Percentiles rank a stretch among this genome's conserved stretches.
phyloP scores from a whole-genome alignment of 257 asterid species.

The Lithospermum erythrorhizon region DNA sequence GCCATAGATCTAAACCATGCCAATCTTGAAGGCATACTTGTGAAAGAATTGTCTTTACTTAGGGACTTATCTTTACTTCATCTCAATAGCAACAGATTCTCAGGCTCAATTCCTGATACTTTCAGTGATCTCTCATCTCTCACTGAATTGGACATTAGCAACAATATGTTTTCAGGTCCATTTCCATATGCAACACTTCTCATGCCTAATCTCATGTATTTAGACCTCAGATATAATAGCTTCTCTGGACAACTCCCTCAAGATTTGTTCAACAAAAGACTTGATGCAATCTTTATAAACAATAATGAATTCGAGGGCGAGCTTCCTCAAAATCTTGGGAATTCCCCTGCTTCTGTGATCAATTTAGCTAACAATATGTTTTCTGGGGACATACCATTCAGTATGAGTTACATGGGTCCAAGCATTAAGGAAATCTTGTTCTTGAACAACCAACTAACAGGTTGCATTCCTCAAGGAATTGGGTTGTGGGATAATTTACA shows the following conservation, averaged over 20 bases:
- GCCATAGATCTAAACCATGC: slow-evolving; percentile 84
- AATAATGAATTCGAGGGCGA: slow-evolving; percentile 53
- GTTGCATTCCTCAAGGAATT: slow-evolving; percentile 80
- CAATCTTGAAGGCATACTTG: slow-evolving; percentile 50
- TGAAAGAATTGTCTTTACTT: slow-evolving; percentile 39
- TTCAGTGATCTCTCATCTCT: slow-evolving; percentile 30
- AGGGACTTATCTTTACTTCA: slow-evolving; percentile 52
- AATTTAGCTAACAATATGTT: slow-evolving; percentile 67
- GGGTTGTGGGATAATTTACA: slow-evolving; percentile 77
- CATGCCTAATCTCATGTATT: slow-evolving; percentile 51
- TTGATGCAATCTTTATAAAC: slow-evolving; percentile 76
- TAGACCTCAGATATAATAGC: slow-evolving; percentile 68
- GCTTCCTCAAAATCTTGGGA: slow-evolving; percentile 58
- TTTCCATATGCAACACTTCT: slow-evolving; percentile 39
- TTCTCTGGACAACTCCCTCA: slow-evolving; percentile 61
- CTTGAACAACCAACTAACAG: slow-evolving; percentile 65
- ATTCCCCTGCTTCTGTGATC: slow-evolving; percentile 79
- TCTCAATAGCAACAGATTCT: slow-evolving; percentile 64
- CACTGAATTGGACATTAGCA: slow-evolving; percentile 74
- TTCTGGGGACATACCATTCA: slow-evolving; percentile 57
- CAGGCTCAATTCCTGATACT: slow-evolving; percentile 45
- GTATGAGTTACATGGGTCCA: slow-evolving; percentile 51
- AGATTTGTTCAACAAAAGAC: slow-evolving; percentile 51
- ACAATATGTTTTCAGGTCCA: slow-evolving; percentile 57
- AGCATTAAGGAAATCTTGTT: slow-evolving; percentile 58